phyloP scores from a whole-genome alignment of 176 grass and related monocot genomes.

The Carex parvula region DNA sequence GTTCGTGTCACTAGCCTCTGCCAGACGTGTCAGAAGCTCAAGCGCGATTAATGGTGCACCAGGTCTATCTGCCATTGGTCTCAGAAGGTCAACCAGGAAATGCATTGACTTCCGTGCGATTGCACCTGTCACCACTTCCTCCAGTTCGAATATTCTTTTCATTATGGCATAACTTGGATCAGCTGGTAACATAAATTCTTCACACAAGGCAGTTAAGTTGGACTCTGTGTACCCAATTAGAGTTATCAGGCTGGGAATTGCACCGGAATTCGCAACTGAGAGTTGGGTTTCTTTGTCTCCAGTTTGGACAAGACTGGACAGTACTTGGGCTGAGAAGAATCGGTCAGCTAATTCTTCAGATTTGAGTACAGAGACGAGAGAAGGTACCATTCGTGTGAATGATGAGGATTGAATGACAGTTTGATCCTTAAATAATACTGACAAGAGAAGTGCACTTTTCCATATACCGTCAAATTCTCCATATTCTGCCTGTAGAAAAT shows the following conservation, averaged over 20 bases:
- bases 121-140: conserved; percentile 72
- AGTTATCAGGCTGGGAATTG: conserved; percentile 60
- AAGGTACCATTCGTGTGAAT: conserved; percentile 58
- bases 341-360: conserved; percentile 61
- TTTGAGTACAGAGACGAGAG: conserved; percentile 72
- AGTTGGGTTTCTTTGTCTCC: conserved; percentile 73
- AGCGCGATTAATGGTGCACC: conserved; percentile 84
- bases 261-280: conserved; percentile 85
- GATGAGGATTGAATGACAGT: conserved; percentile 68
- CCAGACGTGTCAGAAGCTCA: conserved; percentile 79
- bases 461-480: conserved; percentile 72
- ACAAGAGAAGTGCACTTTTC: conserved; percentile 75
- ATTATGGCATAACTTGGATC: conserved; percentile 81
- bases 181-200: conserved; percentile 63
- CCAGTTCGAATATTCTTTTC: conserved; percentile 63
- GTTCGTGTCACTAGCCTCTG: conserved; percentile 60
- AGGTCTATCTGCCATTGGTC: conserved; percentile 90
- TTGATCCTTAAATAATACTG: conserved; percentile 86
- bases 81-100: conserved; percentile 89
- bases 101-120: conserved; percentile 75
- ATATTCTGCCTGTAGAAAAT: conserved; percentile 55
- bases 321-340: conserved; percentile 88
- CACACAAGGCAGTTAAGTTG: conserved; percentile 51
- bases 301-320: conserved; percentile 77
- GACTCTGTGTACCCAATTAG: conserved; percentile 81